Percentiles rank a stretch among this genome's conserved stretches.
Evolutionary conservation across 2,329 filamentous ascomycete genomes (phyloP).

Genomic region (Juglanconis oblonga): DNA sequence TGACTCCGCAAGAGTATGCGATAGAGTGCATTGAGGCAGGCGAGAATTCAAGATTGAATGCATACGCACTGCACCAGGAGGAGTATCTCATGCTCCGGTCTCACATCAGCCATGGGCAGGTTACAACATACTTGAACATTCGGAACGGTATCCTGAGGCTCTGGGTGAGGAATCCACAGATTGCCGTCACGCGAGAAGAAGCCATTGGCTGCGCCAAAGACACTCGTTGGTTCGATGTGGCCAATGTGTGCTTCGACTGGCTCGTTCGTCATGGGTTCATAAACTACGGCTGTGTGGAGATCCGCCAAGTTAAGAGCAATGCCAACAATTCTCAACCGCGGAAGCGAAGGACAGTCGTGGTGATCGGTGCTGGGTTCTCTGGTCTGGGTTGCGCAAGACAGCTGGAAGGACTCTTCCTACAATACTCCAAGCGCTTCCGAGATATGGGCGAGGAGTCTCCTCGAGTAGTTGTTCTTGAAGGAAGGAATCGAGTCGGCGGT

Average conservation of each 20-base stretch:
- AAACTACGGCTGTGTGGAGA: slow-evolving; percentile 87
- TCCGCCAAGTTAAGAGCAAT: slow-evolving; percentile 46
- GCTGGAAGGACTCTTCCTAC: slow-evolving; percentile 78
- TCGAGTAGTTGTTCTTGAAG: slow-evolving; percentile 79
- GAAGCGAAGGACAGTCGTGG: slow-evolving; percentile 70
- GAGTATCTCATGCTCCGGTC: slow-evolving; percentile 79
- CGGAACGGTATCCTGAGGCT: slow-evolving; percentile 88
- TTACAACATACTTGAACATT: slow-evolving; percentile 94
- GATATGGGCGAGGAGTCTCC: slow-evolving; percentile 67
- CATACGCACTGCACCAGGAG: slow-evolving; percentile 79
- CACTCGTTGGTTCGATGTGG: slow-evolving; percentile 81
- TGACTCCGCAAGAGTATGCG: slow-evolving; percentile 77
- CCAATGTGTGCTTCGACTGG: slow-evolving; percentile 89
- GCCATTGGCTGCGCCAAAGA: slow-evolving; percentile 89
- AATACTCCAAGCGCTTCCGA: slow-evolving; percentile 68
- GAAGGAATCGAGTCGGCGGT: slow-evolving; percentile 81
- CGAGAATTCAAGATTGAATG: slow-evolving; percentile 83
- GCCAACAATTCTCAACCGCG: slow-evolving; percentile 31
- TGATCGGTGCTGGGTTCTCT: slow-evolving; percentile 92
- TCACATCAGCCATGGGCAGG: slow-evolving; percentile 82
- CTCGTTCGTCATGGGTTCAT: slow-evolving; percentile 88
- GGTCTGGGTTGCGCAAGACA: slow-evolving; percentile 91
- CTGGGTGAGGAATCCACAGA: slow-evolving; percentile 83
- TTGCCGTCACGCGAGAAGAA: slow-evolving; percentile 77
- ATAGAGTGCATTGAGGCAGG: slow-evolving; percentile 87